Conservation (phyloP, 768 basidiomycete genomes). For the Kockovaella imperatae region DNA sequence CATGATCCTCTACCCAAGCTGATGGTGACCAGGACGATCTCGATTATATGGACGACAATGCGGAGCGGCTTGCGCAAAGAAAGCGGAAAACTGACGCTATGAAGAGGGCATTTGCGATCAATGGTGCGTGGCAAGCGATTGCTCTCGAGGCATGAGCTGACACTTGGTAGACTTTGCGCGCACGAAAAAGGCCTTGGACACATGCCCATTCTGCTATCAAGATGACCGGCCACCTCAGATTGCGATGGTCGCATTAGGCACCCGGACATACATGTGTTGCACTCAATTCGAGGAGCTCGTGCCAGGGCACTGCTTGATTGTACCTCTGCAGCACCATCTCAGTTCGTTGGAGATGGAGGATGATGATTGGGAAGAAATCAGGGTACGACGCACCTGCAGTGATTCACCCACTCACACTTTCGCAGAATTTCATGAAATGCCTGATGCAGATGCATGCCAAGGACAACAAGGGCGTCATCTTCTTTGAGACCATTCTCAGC, state of each 20-base stretch:
- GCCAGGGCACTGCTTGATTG: constrained; percentile 85
- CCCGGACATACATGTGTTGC: constrained; percentile 81
- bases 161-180: constrained; percentile 70
- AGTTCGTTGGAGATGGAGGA: constrained; percentile 89
- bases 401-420: not conserved
- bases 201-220: constrained; percentile 80
- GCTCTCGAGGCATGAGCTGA: not conserved
- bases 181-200: constrained; percentile 80
- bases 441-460: constrained; percentile 90
- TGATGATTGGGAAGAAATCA: constrained; percentile 96
- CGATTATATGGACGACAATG: constrained; percentile 96
- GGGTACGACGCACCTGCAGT: constrained; percentile 51
- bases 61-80: constrained; percentile 79
- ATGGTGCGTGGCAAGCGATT: constrained; percentile 53
- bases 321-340: constrained; percentile 89
- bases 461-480: constrained; percentile 86
- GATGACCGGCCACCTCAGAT: constrained; percentile 83
- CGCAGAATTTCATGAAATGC: constrained; percentile 78
- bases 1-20: not conserved
- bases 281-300: constrained; percentile 81
- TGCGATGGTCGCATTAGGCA: constrained; percentile 82
- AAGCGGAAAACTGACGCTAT: constrained; percentile 95
- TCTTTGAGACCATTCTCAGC: constrained; percentile 85
- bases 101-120: constrained; percentile 93
- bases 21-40: constrained; percentile 62